Percentiles rank a stretch among this genome's conserved stretches.
Conservation (phyloP, 805 yeast genomes). For the Yamadazyma insecticola region DNA sequence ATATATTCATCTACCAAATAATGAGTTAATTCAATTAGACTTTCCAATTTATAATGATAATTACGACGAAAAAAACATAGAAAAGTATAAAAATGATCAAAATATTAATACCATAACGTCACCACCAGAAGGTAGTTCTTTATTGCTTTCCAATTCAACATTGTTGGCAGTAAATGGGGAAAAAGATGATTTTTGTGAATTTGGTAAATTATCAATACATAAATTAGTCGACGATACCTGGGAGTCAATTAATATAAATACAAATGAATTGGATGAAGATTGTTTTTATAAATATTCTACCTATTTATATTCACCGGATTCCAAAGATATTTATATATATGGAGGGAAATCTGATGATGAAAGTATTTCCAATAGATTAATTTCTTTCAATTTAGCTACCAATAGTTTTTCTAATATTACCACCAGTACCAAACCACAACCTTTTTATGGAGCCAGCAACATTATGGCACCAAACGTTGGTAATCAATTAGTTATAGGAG, state of each 20-base stretch:
- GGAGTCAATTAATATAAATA: conserved; percentile 12
- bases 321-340: conserved; percentile 43
- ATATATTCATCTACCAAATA: conserved; percentile 31
- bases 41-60: conserved; percentile 29
- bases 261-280: conserved; percentile 20
- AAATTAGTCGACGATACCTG: conserved; percentile 3
- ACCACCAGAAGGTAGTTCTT: conserved; percentile 30
- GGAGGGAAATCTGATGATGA: conserved; percentile 40
- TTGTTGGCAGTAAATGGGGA: conserved; percentile 22
- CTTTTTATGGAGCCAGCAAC: conserved; percentile 50
- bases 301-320: conserved; percentile 36
- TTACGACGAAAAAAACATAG: conserved; percentile 9
- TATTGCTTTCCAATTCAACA: conserved; percentile 22
- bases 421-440: conserved; percentile 50
- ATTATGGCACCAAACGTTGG: conserved; percentile 41
- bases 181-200: conserved; percentile 1
- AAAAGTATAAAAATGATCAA: conserved; percentile 20
- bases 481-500: conserved; percentile 59
- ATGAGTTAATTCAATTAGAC: conserved; percentile 31
- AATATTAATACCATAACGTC: conserved; percentile 12
- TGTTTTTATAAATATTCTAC: conserved; percentile 33
- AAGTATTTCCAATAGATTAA: conserved; percentile 35
- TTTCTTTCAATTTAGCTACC: conserved; percentile 38
- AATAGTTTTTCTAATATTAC: conserved; percentile 33
- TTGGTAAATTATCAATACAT: conserved; percentile 5